Evolutionary conservation across 1,284 basidiomycete genomes (phyloP).

Genomic region (Meira miltonrushii): DNA sequence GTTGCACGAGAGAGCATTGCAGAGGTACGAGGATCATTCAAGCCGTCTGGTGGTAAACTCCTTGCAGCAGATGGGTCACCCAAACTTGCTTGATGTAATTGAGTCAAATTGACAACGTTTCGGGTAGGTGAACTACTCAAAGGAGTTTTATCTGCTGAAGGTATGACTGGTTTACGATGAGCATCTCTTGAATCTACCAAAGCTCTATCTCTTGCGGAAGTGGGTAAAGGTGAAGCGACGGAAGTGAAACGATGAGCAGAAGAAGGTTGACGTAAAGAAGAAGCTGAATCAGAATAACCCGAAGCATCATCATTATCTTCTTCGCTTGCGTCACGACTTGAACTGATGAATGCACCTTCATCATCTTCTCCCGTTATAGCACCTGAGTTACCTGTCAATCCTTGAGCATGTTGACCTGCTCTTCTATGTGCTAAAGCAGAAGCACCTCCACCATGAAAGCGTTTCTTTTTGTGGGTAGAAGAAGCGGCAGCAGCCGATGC

Average conservation of each 20-base stretch:
- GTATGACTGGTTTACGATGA: not conserved
- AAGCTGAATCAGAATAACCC: conserved; percentile 14
- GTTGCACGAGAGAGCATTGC: conserved; percentile 28
- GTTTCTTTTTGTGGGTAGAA: conserved; percentile 1
- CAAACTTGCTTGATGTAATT: not conserved
- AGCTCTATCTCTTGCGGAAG: conserved; percentile 16
- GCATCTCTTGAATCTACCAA: conserved; percentile 15
- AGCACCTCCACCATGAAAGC: not conserved
- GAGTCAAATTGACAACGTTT: conserved; percentile 12
- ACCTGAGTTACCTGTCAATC: not conserved
- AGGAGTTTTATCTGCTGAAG: conserved; percentile 12
- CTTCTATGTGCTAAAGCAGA: conserved; percentile 2
- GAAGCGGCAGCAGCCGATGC: not conserved
- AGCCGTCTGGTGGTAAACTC: conserved; percentile 19
- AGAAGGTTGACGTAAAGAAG: conserved; percentile 10
- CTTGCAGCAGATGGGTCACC: conserved; percentile 2
- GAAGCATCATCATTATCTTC: conserved; percentile 18
- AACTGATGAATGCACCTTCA: conserved; percentile 8
- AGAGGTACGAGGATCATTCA: conserved; percentile 17
- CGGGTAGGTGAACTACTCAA: conserved; percentile 2
- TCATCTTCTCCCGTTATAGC: not conserved
- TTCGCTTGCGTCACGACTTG: conserved; percentile 9
- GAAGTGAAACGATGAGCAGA: not conserved
- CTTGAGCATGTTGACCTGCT: conserved; percentile 1
- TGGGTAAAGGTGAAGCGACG: conserved; percentile 9